phyloP scores from a whole-genome alignment of 2,329 filamentous ascomycete genomes.

The Aspergillus luchuensis region DNA sequence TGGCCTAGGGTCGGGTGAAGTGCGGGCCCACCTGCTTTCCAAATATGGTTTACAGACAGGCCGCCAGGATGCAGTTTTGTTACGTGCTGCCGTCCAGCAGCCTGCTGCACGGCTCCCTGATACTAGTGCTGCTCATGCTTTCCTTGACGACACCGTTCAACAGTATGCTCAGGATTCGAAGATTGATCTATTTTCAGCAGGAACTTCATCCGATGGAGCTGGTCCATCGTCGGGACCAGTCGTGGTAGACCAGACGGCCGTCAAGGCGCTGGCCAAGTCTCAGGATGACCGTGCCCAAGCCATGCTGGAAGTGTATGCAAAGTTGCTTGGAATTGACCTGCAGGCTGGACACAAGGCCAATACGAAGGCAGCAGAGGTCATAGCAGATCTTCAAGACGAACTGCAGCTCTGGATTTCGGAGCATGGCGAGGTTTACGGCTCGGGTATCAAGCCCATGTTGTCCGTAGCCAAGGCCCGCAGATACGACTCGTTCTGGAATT shows the following conservation, averaged over 20 bases:
- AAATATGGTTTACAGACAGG: slow-evolving; percentile 2
- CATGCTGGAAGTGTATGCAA: slow-evolving; percentile 2
- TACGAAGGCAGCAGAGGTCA: neutral
- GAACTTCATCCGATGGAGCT: neutral
- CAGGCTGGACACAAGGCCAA: slow-evolving; percentile 1
- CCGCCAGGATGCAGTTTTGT: slow-evolving; percentile 9
- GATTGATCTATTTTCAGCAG: neutral
- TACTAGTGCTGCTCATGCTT: neutral
- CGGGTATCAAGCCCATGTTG: slow-evolving; percentile 1
- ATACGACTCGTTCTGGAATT: slow-evolving; percentile 10
- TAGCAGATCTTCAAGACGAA: neutral
- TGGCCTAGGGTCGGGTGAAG: neutral
- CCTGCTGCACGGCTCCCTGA: neutral
- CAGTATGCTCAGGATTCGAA: slow-evolving; percentile 1
- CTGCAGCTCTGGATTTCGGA: slow-evolving; percentile 6
- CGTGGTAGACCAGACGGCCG: neutral
- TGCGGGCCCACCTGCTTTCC: neutral
- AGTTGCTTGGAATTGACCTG: neutral
- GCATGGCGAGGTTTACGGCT: slow-evolving; percentile 6
- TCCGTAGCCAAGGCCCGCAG: neutral
- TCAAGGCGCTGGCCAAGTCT: neutral
- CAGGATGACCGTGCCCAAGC: slow-evolving; percentile 3
- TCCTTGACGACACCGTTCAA: neutral
- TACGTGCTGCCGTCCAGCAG: neutral
- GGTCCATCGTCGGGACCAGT: neutral